Percentiles rank a stretch among this genome's conserved stretches.
These are phyloP conservation scores for Syzygium jambos DNA, from an alignment of 345 rosid genomes.

Conservation along the genomic window DNA sequence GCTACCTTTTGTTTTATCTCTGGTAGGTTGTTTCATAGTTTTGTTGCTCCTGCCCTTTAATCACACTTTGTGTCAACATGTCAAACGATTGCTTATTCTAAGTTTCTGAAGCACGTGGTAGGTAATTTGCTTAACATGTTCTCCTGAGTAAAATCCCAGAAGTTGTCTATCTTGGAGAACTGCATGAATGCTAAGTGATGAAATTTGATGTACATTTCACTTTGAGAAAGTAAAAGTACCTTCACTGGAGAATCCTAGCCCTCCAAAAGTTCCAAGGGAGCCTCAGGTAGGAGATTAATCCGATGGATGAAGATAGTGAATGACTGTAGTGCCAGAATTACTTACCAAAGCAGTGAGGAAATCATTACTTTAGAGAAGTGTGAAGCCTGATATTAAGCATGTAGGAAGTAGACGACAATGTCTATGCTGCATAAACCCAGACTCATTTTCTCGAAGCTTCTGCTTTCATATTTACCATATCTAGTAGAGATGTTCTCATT, in stretches of 20 bases:
- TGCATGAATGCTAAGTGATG: rapidly evolving
- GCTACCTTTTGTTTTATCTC: background rate
- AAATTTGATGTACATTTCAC: background rate
- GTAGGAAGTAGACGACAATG: background rate
- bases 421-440: background rate
- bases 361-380: background rate
- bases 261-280: background rate
- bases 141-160: background rate
- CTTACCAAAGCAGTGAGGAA: background rate
- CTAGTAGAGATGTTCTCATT: background rate
- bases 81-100: rapidly evolving
- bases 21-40: background rate
- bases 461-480: rapidly evolving
- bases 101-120: background rate
- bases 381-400: rapidly evolving
- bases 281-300: rapidly evolving
- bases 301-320: background rate
- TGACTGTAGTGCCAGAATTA: rapidly evolving
- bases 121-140: background rate
- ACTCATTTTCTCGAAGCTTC: background rate
- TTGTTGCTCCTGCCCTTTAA: rapidly evolving
- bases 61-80: background rate
- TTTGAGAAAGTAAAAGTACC: background rate
- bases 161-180: background rate
- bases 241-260: rapidly evolving